A percentile compares a stretch with the other conserved stretches of the same genome.
Conservation (phyloP, 495 filamentous ascomycete species). For the Astrothelium subdiscretum region DNA sequence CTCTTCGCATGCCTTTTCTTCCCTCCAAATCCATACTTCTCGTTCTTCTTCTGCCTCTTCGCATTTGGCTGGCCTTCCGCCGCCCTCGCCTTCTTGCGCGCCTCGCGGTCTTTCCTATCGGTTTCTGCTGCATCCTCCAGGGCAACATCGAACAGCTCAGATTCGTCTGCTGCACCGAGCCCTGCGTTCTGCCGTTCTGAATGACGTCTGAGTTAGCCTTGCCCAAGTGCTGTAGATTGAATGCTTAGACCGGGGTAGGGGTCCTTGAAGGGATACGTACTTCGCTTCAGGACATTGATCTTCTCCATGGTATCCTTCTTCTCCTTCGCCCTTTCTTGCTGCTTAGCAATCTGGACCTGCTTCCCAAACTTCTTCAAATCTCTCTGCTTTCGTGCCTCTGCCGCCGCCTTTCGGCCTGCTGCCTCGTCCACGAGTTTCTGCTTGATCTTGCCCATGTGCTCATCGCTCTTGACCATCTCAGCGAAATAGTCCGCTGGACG, state of each 20-base stretch:
- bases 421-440: conserved; percentile 87
- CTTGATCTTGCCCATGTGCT: conserved; percentile 95
- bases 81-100: conserved; percentile 32
- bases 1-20: conserved; percentile 87
- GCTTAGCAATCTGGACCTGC: conserved; percentile 91
- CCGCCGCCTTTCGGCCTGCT: conserved; percentile 78
- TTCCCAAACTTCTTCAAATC: conserved; percentile 99
- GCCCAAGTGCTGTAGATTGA: not conserved
- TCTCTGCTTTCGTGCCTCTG: conserved; percentile 80
- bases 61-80: conserved; percentile 22
- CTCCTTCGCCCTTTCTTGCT: conserved; percentile 82
- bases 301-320: conserved; percentile 88
- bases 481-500: conserved; percentile 92
- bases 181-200: conserved; percentile 75
- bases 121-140: conserved; percentile 60
- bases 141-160: conserved; percentile 87
- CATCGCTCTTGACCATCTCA: conserved; percentile 96
- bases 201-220: conserved; percentile 17
- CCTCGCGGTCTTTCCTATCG: conserved; percentile 34
- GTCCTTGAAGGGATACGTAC: conserved; percentile 41
- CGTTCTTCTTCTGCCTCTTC: conserved; percentile 86
- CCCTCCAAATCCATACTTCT: conserved; percentile 87
- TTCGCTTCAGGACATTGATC: conserved; percentile 85
- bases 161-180: conserved; percentile 49
- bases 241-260: not conserved